Base-by-base conservation (phyloP, 768 basidiomycete genomes). In the Amanita pseudoporphyria region DNA sequence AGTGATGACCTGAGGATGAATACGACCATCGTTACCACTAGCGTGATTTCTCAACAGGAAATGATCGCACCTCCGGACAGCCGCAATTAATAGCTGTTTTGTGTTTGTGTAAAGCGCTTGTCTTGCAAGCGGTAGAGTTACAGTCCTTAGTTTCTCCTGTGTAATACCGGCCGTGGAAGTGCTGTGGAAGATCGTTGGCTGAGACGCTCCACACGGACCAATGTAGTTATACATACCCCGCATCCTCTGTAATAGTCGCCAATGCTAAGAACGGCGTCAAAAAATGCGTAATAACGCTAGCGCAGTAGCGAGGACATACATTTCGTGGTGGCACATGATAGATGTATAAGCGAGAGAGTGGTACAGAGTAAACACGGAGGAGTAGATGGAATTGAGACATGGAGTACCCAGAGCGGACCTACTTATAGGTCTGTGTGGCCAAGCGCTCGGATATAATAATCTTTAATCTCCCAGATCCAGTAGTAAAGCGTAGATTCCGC, bases 171-270 rank as follows among this genome's bases (percentile, higher is more conserved):
- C 69, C 70, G 48, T 73, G 72, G 61, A 73, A 75, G 51, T 73
- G 73, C 73, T 73, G 53, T 14, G 37, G 51, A 52, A 56, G 26
- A 36, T 5, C 44, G 40, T 56, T 44, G 57, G 54, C 12, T 28
- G 38, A 33, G 6, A 54, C 33, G 46, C 30, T 16, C 36, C 9
- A 14, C 0, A 9, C 24, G 24, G 24, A 30, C 22, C n/a, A 5
- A 37, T 9, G 3, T 19, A 31, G 37, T 5, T 10, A 42, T 21
- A 66, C 71, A 44, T 60, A 73, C 73, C 49, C 73, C 73, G 51
- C 73, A 75, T 30, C 73, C 73, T 60, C 73, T 69, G 57, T 73
- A 73, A 52, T 65, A 73, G 54, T 75, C 73, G 33, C 73, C 73
- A 47, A 75, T 61, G 47, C 73, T 75, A 51, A 42, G 53, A 46